Percentiles rank a stretch among this genome's conserved stretches.
Evolutionary conservation across 495 filamentous ascomycete species (phyloP).

Genomic region (Hypoxylon fuscum): DNA sequence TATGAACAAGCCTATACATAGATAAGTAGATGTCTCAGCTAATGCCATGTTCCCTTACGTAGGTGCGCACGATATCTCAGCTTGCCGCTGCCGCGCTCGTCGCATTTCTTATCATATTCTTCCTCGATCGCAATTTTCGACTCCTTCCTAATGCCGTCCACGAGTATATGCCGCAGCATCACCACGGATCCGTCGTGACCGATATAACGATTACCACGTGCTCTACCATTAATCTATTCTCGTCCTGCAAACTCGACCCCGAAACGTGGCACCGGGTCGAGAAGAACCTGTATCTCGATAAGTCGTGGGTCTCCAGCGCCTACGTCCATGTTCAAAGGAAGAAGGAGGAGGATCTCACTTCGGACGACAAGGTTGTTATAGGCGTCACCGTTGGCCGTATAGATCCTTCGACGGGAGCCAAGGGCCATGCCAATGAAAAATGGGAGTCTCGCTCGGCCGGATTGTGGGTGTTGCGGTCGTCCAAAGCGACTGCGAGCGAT

Average conservation of each 20-base stretch:
- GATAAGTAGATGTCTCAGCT: slow-evolving; percentile 1
- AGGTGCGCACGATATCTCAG: slow-evolving; percentile 88
- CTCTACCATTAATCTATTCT: slow-evolving; percentile 76
- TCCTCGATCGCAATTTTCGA: slow-evolving; percentile 82
- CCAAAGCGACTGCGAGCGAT: slow-evolving; percentile 79
- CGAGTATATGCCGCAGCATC: slow-evolving; percentile 82
- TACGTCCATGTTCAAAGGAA: slow-evolving; percentile 87
- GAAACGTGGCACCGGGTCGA: slow-evolving; percentile 83
- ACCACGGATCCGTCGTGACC: slow-evolving; percentile 82
- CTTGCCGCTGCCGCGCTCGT: slow-evolving; percentile 71
- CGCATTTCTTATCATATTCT: slow-evolving; percentile 73
- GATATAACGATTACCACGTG: slow-evolving; percentile 88
- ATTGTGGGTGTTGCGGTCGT: slow-evolving; percentile 86
- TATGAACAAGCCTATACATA: too few relatives aligned
- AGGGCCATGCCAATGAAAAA: slow-evolving; percentile 64
- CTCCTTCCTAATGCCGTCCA: slow-evolving; percentile 85
- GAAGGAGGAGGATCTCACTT: slow-evolving; percentile 83
- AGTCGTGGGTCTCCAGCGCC: slow-evolving; percentile 76
- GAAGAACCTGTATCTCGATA: slow-evolving; percentile 88
- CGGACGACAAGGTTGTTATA: slow-evolving; percentile 79
- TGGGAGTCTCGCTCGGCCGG: slow-evolving; percentile 87
- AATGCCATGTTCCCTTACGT: slow-evolving; percentile 20
- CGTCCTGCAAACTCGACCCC: slow-evolving; percentile 80
- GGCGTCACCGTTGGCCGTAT: slow-evolving; percentile 83
- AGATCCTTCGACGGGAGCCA: slow-evolving; percentile 69